Evolutionary conservation across 192 early-diverging fungal genomes (phyloP), one percentile per base, ranked within the genome.

Genomic region (Phycomyces blakesleeanus): DNA sequence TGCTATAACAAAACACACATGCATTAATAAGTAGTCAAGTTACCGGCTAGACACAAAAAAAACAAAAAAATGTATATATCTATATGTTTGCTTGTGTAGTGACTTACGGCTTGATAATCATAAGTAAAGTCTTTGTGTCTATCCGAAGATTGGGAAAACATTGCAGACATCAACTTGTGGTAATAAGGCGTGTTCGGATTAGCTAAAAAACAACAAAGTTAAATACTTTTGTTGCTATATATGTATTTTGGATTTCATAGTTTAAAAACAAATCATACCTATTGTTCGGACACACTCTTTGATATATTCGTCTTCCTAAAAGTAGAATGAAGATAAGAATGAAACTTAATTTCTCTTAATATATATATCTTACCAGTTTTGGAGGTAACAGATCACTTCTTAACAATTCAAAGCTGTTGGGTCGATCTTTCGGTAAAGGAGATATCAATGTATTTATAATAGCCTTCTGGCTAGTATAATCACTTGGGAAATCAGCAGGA

Each of bases 171-270:
- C 18, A 98, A 79, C 38, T 85, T 78, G 20, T 83, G 77, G 61
- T 93, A 95, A 71, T 97, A 91, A 3, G 89, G 84, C 34, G 93
- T 89, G 67, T 93, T 90, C 42, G 89, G 93, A 63, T 92, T 92
- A 66, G 87, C 87, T 68, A 52, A 38, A 37, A 16, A n/a, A n/a
- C n/a, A n/a, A n/a, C n/a, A n/a, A n/a, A n/a, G n/a, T n/a, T n/a
- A n/a, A n/a, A n/a, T n/a, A n/a, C n/a, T n/a, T n/a, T n/a, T n/a
- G n/a, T n/a, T n/a, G n/a, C n/a, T n/a, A n/a, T n/a, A n/a, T n/a
- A n/a, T n/a, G n/a, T n/a, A 53, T 29, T 26, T 4, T 38, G 6
- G 51, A 20, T 64, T 18, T n/a, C 15, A n/a, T 47, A n/a, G 11
- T 14, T 22, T 42, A 16, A 58, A 42, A 5, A 44, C 6, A 14